Percentiles rank a stretch among this genome's conserved stretches.
phyloP scores from a whole-genome alignment of 306 rosid species.

The Trifolium pratense region DNA sequence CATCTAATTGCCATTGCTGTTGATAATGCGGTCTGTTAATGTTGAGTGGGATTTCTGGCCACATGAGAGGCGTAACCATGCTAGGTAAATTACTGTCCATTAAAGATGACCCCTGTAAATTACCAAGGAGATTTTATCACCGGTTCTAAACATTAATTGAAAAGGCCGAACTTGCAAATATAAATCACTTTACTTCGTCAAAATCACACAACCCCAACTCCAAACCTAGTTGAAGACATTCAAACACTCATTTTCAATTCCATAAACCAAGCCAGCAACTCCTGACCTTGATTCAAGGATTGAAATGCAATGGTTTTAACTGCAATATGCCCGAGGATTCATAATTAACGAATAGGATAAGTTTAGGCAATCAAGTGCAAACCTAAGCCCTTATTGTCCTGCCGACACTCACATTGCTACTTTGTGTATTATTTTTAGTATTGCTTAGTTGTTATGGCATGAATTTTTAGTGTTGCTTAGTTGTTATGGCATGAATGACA shows the following conservation, averaged over 20 bases:
- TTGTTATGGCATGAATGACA: conserved; percentile 22
- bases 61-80: conserved; percentile 65
- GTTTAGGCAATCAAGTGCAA: conserved; percentile 33
- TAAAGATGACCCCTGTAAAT: conserved; percentile 66
- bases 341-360: background rate
- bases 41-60: conserved; percentile 70
- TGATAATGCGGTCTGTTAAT: conserved; percentile 72
- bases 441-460: conserved; percentile 34
- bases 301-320: background rate
- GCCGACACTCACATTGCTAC: conserved; percentile 23
- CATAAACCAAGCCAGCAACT: conserved; percentile 21
- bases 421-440: background rate
- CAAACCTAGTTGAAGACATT: conserved; percentile 11
- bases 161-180: conserved; percentile 17
- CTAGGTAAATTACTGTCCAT: conserved; percentile 60
- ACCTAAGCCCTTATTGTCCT: background rate
- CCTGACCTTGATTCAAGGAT: conserved; percentile 26
- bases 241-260: conserved; percentile 34
- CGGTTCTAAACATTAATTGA: conserved; percentile 8
- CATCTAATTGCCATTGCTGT: conserved; percentile 72
- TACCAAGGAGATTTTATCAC: conserved; percentile 31
- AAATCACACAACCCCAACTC: conserved; percentile 18
- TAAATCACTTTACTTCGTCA: conserved; percentile 21
- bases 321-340: conserved; percentile 18
- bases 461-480: conserved; percentile 28